Evolutionary conservation across 345 rosid genomes (phyloP).

Genomic region (Theobroma cacao): DNA sequence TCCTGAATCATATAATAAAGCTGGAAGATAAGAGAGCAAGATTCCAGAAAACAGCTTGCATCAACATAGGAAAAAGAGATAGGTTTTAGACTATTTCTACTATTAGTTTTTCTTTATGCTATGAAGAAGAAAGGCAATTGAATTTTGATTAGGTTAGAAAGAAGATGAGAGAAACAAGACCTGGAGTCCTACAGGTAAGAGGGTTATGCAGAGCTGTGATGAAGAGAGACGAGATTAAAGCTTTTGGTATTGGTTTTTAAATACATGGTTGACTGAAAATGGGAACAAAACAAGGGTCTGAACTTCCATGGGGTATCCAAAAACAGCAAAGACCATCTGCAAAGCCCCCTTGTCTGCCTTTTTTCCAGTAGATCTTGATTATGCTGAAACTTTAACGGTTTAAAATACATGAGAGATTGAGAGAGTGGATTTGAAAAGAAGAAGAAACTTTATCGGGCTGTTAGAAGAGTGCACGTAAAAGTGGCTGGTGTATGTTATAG

Average conservation of each 20-base stretch:
- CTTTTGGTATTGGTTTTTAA: not conserved
- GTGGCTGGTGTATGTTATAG: not conserved
- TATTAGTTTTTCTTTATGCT: too few relatives aligned
- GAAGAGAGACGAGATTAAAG: not conserved
- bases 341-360: slow-evolving; percentile 33
- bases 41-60: not conserved
- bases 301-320: not conserved
- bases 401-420: not conserved
- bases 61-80: too few relatives aligned
- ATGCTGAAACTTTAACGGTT: slow-evolving; percentile 24
- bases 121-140: not conserved
- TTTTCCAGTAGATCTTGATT: slow-evolving; percentile 19
- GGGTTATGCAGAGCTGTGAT: too few relatives aligned
- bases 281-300: not conserved
- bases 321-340: slow-evolving; percentile 14
- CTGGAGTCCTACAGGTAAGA: slow-evolving; percentile 4
- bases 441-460: slow-evolving; percentile 12
- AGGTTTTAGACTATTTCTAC: too few relatives aligned
- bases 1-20: not conserved
- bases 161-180: slow-evolving; percentile 3
- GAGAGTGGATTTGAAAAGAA: not conserved
- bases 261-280: not conserved
- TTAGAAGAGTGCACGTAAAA: slow-evolving; percentile 24
- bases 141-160: not conserved
- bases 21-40: not conserved